Percentiles rank a stretch among this genome's conserved stretches.
These are phyloP conservation scores for Anthoceros angustus DNA, from an alignment of 225 moss, liverwort and hornwort species.

Conservation along the genomic window DNA sequence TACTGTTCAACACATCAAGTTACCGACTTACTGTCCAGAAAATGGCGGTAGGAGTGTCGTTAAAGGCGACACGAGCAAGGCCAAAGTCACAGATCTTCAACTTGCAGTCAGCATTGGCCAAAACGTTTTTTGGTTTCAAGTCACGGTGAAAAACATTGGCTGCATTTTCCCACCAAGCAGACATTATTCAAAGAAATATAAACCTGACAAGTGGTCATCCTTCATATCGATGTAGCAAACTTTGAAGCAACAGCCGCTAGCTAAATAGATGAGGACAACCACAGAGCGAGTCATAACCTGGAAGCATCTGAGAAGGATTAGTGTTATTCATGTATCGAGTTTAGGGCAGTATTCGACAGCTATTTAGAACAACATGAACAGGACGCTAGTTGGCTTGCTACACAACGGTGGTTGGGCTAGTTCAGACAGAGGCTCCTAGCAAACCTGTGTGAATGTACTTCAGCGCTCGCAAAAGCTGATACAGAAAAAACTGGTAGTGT, in stretches of 20 bases:
- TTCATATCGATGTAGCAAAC: too few relatives aligned
- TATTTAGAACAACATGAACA: too few relatives aligned
- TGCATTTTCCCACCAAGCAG: conserved; percentile 26
- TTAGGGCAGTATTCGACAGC: too few relatives aligned
- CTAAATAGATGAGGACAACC: not conserved
- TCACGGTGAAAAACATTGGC: conserved; percentile 99
- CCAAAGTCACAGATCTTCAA: conserved; percentile 98
- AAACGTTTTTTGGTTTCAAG: conserved; percentile 94
- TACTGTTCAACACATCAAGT: too few relatives aligned
- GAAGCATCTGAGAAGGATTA: too few relatives aligned
- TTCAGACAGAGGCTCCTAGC: too few relatives aligned
- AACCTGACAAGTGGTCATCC: not conserved
- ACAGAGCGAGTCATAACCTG: too few relatives aligned
- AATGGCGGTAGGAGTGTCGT: conserved; percentile 96
- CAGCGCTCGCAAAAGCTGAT: conserved; percentile 90
- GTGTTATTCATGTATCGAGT: too few relatives aligned
- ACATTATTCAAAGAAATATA: conserved; percentile 11
- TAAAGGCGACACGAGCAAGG: conserved; percentile 97
- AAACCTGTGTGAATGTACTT: conserved; percentile 99
- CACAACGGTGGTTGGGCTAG: too few relatives aligned
- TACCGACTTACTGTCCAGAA: conserved; percentile 77
- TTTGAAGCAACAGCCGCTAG: not conserved
- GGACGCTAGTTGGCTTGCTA: too few relatives aligned
- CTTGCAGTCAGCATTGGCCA: conserved; percentile 99
- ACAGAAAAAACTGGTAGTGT: conserved; percentile 96